Conservation (phyloP, 495 filamentous ascomycete species). For the Aspergillus bridgeri region DNA sequence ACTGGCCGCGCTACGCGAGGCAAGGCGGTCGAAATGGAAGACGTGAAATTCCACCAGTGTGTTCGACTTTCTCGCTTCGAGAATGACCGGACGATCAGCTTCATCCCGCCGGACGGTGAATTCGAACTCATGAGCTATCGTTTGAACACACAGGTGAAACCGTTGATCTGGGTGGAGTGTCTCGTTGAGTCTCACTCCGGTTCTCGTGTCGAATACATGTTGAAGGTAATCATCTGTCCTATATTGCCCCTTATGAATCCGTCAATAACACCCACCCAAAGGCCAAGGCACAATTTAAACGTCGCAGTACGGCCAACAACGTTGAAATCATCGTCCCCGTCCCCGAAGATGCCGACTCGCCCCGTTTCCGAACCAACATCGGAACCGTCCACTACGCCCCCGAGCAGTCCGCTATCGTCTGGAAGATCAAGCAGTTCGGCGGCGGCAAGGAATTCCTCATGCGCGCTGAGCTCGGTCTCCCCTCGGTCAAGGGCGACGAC, state of each 20-base stretch:
- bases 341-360: constrained; percentile 94
- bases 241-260: too few species aligned
- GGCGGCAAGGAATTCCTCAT: constrained; percentile 98
- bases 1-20: constrained; percentile 92
- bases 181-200: constrained; percentile 93
- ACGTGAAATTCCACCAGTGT: constrained; percentile 99
- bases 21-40: constrained; percentile 99
- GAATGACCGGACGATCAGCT: constrained; percentile 98
- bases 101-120: constrained; percentile 97
- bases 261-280: constrained; percentile 23
- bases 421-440: constrained; percentile 99
- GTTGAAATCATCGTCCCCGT: constrained; percentile 98
- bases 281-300: constrained; percentile 97
- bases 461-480: constrained; percentile 94
- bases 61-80: constrained; percentile 94
- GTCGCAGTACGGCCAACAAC: constrained; percentile 95
- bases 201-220: constrained; percentile 94
- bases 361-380: constrained; percentile 96
- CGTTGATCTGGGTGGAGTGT: constrained; percentile 98
- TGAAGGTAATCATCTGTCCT: too few species aligned
- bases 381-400: constrained; percentile 98
- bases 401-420: constrained; percentile 95
- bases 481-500: constrained; percentile 93
- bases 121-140: constrained; percentile 99
- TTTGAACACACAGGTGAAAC: constrained; percentile 97